Evolutionary conservation across 2,329 filamentous ascomycete species (phyloP).

Genomic region (Penicillium expansum): DNA sequence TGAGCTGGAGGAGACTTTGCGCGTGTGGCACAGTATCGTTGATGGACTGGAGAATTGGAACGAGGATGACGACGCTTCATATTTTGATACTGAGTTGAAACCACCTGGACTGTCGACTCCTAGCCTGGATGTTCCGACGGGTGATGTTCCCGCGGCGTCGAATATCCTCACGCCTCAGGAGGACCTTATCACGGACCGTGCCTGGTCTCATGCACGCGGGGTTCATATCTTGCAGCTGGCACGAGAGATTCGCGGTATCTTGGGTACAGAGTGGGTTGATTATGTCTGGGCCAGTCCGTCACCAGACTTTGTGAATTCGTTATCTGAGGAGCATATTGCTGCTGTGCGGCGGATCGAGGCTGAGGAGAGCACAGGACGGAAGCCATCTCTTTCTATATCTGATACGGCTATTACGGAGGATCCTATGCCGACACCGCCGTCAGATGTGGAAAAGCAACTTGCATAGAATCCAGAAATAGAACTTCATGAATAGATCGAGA

Average conservation of each 20-base stretch:
- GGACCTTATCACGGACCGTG: conserved; percentile 38
- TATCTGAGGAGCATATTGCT: conserved; percentile 30
- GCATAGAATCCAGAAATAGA: conserved; percentile 12
- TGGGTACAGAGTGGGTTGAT: conserved; percentile 45
- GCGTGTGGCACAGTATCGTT: conserved; percentile 54
- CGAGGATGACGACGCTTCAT: conserved; percentile 25
- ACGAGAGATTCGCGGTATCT: conserved; percentile 38
- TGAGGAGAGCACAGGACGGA: conserved; percentile 11
- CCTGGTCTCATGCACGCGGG: conserved; percentile 39
- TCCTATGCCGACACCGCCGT: conserved; percentile 31
- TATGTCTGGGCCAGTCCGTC: conserved; percentile 47
- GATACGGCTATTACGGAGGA: conserved; percentile 1
- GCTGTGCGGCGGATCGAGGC: conserved; percentile 8
- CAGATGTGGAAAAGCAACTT: conserved; percentile 30
- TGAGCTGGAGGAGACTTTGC: conserved; percentile 62
- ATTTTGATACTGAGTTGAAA: conserved; percentile 12
- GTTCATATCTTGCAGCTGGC: conserved; percentile 37
- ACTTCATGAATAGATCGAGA: neutral
- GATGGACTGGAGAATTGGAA: conserved; percentile 47
- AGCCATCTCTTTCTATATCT: conserved; percentile 1
- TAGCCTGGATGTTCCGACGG: neutral
- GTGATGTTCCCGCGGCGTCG: conserved; percentile 9
- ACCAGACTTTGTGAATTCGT: conserved; percentile 41
- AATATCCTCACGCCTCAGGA: conserved; percentile 38
- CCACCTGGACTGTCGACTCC: conserved; percentile 8